phyloP scores from a whole-genome alignment of 2,329 filamentous ascomycete species.

The Neonectria hederae region DNA sequence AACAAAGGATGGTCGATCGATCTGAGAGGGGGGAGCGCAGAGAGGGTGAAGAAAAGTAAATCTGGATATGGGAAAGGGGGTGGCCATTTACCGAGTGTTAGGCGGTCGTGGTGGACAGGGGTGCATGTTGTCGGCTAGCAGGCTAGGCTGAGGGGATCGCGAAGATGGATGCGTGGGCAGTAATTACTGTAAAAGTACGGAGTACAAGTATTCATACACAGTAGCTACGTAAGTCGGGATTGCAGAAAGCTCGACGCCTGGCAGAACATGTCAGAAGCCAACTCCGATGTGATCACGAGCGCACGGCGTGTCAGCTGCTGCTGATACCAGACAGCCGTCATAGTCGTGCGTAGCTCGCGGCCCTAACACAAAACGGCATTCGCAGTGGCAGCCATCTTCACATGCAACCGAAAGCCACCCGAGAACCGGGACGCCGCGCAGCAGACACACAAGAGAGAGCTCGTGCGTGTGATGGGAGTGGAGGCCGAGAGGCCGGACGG shows the following conservation, averaged over 20 bases:
- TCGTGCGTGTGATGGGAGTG: neutral
- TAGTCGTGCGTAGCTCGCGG: neutral
- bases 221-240: no score
- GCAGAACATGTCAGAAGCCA: neutral
- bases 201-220: neutral
- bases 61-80: neutral
- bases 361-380: neutral
- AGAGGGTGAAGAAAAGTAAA: neutral
- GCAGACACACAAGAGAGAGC: neutral
- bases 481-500: neutral
- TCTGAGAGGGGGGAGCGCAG: no score
- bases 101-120: neutral
- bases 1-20: neutral
- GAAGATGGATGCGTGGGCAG: neutral
- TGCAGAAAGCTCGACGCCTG: no score
- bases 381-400: constrained; percentile 26
- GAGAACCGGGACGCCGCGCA: constrained; percentile 4
- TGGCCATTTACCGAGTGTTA: neutral
- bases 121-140: neutral
- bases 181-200: no score
- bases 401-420: constrained; percentile 40
- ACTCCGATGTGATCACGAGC: neutral
- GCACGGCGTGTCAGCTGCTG: neutral
- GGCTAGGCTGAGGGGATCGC: neutral
- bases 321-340: neutral